A percentile compares a stretch with the other conserved stretches of the same genome.
phyloP scores from a whole-genome alignment of 257 asterid genomes.

The Solanum bulbocastanum region DNA sequence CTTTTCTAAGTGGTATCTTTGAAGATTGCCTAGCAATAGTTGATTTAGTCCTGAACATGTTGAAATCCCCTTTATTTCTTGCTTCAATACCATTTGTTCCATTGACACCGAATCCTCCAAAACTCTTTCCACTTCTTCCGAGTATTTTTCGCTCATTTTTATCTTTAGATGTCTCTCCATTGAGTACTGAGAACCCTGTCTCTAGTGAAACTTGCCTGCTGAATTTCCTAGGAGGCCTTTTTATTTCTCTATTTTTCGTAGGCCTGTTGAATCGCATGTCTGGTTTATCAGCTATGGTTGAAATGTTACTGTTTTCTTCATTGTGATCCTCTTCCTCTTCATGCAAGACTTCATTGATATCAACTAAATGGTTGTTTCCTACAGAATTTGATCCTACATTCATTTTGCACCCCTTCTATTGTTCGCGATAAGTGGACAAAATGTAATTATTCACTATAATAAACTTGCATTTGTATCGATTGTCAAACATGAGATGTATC shows the following conservation, averaged over 20 bases:
- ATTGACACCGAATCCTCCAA: slow-evolving; percentile 51
- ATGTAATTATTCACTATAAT: neutral
- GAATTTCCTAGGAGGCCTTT: slow-evolving; percentile 22
- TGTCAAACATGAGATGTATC: slow-evolving; percentile 1
- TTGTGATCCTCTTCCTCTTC: slow-evolving; percentile 32
- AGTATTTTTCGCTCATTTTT: slow-evolving; percentile 25
- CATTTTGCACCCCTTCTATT: slow-evolving; percentile 12
- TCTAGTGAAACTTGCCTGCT: slow-evolving; percentile 81
- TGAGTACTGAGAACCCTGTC: slow-evolving; percentile 66
- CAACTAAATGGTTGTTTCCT: slow-evolving; percentile 40
- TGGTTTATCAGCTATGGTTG: slow-evolving; percentile 2
- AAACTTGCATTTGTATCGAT: neutral
- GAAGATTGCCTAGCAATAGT: slow-evolving; percentile 50
- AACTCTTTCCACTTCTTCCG: slow-evolving; percentile 67
- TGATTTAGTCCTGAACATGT: slow-evolving; percentile 57
- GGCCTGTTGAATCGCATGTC: slow-evolving; percentile 13
- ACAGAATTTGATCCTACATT: slow-evolving; percentile 30
- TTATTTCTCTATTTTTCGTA: slow-evolving; percentile 20
- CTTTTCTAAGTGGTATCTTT: slow-evolving; percentile 35
- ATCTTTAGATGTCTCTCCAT: slow-evolving; percentile 23
- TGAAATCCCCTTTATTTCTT: slow-evolving; percentile 51
- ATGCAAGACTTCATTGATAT: slow-evolving; percentile 51
- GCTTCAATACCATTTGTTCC: slow-evolving; percentile 19
- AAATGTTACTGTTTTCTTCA: neutral
- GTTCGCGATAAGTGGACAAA: neutral